Evolutionary conservation across 768 basidiomycete genomes (phyloP).

Genomic region (Lenzites betulinus): DNA sequence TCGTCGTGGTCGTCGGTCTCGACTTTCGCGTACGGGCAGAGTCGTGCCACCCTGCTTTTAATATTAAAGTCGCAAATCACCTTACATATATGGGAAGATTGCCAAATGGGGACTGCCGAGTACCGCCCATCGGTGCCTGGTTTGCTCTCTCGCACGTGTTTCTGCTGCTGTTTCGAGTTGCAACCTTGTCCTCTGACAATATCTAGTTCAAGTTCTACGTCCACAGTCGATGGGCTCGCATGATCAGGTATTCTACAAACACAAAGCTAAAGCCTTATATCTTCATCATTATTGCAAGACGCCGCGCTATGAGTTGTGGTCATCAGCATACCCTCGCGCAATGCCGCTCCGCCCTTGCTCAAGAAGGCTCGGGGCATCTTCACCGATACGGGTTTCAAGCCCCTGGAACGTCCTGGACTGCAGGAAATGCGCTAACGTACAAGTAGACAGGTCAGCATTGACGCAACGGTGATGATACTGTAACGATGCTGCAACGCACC

Average conservation of each 20-base stretch:
- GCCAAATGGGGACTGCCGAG: neutral
- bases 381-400: slow-evolving; percentile 72
- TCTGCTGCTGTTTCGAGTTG: too few relatives aligned
- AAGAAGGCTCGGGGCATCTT: slow-evolving; percentile 77
- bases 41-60: slow-evolving; percentile 13
- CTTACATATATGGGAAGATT: neutral
- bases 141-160: too few relatives aligned
- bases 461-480: slow-evolving; percentile 3
- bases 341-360: slow-evolving; percentile 92
- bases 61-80: neutral
- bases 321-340: slow-evolving; percentile 70
- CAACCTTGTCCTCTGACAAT: too few relatives aligned
- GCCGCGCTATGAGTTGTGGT: neutral
- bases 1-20: slow-evolving; percentile 16
- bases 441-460: neutral
- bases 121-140: too few relatives aligned
- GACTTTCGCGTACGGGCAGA: slow-evolving; percentile 14
- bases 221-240: too few relatives aligned
- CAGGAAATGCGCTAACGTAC: slow-evolving; percentile 61
- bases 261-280: too few relatives aligned
- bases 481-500: slow-evolving; percentile 42
- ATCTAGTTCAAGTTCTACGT: too few relatives aligned
- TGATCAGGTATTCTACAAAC: too few relatives aligned
- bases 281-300: neutral
- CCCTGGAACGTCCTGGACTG: slow-evolving; percentile 77